A percentile compares a stretch with the other conserved stretches of the same genome.
These are phyloP conservation scores for Solanum pimpinellifolium DNA, from an alignment of 257 asterid species.

Conservation along the genomic window DNA sequence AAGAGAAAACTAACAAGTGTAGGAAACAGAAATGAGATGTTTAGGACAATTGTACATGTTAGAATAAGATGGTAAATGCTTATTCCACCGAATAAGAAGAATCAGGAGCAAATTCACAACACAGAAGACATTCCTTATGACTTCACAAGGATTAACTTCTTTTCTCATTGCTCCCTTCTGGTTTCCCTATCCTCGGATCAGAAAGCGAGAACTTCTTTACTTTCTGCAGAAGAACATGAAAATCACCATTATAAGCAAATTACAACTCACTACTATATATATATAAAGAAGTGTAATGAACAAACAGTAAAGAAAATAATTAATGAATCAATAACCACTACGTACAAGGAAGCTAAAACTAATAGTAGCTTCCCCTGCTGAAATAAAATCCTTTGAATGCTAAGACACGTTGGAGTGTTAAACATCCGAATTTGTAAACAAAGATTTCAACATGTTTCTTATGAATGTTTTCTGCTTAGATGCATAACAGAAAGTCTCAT, in stretches of 20 bases:
- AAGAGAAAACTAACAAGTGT: not conserved
- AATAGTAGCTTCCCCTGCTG: not conserved
- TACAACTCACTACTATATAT: not conserved
- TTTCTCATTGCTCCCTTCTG: not conserved
- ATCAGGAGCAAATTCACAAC: not conserved
- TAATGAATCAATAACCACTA: not conserved
- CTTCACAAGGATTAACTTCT: not conserved
- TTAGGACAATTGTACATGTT: not conserved
- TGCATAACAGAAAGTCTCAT: not conserved
- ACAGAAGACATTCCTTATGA: not conserved
- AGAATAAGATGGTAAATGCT: not conserved
- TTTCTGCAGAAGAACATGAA: slow-evolving; percentile 9
- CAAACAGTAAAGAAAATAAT: not conserved
- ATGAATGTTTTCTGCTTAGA: not conserved
- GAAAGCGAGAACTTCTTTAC: slow-evolving; percentile 23
- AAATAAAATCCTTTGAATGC: not conserved
- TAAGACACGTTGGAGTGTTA: not conserved
- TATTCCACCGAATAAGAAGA: not conserved
- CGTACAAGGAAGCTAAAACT: not conserved
- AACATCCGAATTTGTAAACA: not conserved
- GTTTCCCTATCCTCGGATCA: not conserved
- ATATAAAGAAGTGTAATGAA: not conserved
- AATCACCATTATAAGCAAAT: not conserved
- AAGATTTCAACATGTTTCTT: not conserved
- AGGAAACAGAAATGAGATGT: not conserved